Percentiles rank a stretch among this genome's conserved stretches.
Evolutionary conservation across 163 green algal species (phyloP).

Genomic region (Chlamydomonas reinhardtii): DNA sequence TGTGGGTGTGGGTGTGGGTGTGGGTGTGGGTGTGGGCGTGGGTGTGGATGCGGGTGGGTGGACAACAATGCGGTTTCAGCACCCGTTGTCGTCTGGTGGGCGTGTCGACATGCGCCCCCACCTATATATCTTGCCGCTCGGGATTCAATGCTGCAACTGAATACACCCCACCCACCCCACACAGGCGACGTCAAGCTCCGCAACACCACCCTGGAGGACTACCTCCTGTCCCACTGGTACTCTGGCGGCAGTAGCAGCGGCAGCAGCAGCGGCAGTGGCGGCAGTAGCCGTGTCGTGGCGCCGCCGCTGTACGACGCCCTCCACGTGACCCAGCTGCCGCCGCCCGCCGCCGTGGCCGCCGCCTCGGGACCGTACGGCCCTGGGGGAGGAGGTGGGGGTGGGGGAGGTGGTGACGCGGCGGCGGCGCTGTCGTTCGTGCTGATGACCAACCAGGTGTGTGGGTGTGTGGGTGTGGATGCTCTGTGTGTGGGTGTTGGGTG

Average conservation of each 20-base stretch:
- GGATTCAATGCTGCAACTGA: too few relatives aligned
- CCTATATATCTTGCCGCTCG: too few relatives aligned
- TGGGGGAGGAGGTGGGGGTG: too few relatives aligned
- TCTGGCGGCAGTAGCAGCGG: conserved; percentile 15
- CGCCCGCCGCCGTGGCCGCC: not conserved
- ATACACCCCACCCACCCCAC: too few relatives aligned
- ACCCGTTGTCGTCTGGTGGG: too few relatives aligned
- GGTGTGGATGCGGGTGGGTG: too few relatives aligned
- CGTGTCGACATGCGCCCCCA: too few relatives aligned
- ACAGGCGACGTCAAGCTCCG: conserved; percentile 16
- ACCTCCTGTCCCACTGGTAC: conserved; percentile 74
- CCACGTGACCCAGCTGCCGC: conserved; percentile 64
- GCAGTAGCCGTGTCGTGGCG: not conserved
- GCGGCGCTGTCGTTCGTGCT: conserved; percentile 63
- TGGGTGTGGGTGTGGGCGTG: too few relatives aligned
- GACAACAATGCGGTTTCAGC: too few relatives aligned
- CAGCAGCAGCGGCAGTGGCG: not conserved
- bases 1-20: too few relatives aligned
- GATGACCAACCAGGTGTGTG: conserved; percentile 72
- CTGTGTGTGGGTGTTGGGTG: too few relatives aligned
- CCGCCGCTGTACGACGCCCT: conserved; percentile 72
- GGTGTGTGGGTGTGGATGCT: too few relatives aligned
- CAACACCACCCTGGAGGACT: conserved; percentile 72
- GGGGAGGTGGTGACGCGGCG: conserved; percentile 1
- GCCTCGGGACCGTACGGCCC: not conserved